Evolutionary conservation across 139 green algal genomes (phyloP).

Genomic region (Micromonas pusilla): DNA sequence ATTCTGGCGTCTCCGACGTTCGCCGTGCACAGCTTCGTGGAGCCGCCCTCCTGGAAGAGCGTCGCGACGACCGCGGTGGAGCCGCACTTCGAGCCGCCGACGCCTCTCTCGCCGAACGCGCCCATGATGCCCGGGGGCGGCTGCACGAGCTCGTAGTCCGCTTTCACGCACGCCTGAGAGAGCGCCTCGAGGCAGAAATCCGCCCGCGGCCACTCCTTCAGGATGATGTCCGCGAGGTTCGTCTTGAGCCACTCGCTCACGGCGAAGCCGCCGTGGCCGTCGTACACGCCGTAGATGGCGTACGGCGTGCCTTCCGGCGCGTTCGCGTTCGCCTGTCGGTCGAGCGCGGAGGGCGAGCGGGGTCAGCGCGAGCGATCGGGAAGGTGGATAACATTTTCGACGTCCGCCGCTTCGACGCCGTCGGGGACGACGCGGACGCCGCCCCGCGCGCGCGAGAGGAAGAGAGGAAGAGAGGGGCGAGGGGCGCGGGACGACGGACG

Average conservation of each 20-base stretch:
- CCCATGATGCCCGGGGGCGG: slow-evolving; percentile 68
- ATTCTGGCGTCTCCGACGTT: slow-evolving; percentile 87
- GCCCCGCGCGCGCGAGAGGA: no score
- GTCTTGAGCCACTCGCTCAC: slow-evolving; percentile 61
- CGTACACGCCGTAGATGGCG: slow-evolving; percentile 39
- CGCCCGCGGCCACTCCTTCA: slow-evolving; percentile 46
- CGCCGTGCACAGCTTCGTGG: slow-evolving; percentile 55
- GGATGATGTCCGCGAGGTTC: slow-evolving; percentile 54
- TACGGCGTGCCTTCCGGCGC: neutral
- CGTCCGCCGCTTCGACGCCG: no score
- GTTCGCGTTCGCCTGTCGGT: neutral
- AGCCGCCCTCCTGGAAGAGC: slow-evolving; percentile 18
- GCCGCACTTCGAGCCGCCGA: slow-evolving; percentile 83
- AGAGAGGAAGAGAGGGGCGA: no score
- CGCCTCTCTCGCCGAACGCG: slow-evolving; percentile 67
- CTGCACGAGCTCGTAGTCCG: slow-evolving; percentile 47
- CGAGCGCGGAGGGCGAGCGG: no score
- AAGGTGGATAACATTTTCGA: no score
- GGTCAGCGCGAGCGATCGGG: neutral
- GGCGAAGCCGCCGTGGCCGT: slow-evolving; percentile 60
- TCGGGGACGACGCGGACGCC: no score
- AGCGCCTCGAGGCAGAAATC: slow-evolving; percentile 7
- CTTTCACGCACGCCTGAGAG: slow-evolving; percentile 18
- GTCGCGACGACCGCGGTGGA: slow-evolving; percentile 53
- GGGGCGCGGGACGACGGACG: no score